Percentiles rank a stretch among this genome's conserved stretches.
Evolutionary conservation across 140 eudicot species (phyloP).

Genomic region (Erigeron philadelphicus): DNA sequence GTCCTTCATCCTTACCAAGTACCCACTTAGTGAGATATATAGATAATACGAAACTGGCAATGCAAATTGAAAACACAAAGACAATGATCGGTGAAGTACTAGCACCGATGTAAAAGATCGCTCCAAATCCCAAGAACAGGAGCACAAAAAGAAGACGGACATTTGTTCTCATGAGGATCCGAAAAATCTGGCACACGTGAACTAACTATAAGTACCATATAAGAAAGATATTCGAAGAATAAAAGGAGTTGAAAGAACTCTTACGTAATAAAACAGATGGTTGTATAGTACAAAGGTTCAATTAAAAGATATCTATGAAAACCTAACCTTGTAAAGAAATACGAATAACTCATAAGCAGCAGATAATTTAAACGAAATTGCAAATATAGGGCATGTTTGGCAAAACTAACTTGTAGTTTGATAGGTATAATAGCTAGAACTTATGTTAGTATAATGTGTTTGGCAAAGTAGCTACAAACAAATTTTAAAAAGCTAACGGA

Average conservation of each 20-base stretch:
- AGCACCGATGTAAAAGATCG: conserved; percentile 77
- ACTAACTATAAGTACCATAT: conserved; percentile 4
- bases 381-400: not conserved
- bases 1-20: conserved; percentile 90
- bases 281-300: not conserved
- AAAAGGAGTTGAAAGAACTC: conserved; percentile 10
- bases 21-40: conserved; percentile 88
- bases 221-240: conserved; percentile 1
- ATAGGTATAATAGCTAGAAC: too few relatives aligned
- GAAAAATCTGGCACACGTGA: conserved; percentile 59
- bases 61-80: conserved; percentile 82
- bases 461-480: too few relatives aligned
- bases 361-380: not conserved
- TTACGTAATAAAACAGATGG: not conserved
- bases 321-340: not conserved
- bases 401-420: not conserved
- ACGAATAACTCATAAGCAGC: not conserved
- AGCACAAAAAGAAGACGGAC: conserved; percentile 69
- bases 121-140: conserved; percentile 63
- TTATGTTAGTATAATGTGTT: too few relatives aligned
- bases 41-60: conserved; percentile 63
- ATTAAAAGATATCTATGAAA: not conserved
- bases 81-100: conserved; percentile 79
- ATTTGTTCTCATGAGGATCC: conserved; percentile 67
- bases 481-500: too few relatives aligned